Percentiles rank a stretch among this genome's conserved stretches.
Evolutionary conservation across 305 asterid species (phyloP).

Genomic region (Solanum aculeatissimum): DNA sequence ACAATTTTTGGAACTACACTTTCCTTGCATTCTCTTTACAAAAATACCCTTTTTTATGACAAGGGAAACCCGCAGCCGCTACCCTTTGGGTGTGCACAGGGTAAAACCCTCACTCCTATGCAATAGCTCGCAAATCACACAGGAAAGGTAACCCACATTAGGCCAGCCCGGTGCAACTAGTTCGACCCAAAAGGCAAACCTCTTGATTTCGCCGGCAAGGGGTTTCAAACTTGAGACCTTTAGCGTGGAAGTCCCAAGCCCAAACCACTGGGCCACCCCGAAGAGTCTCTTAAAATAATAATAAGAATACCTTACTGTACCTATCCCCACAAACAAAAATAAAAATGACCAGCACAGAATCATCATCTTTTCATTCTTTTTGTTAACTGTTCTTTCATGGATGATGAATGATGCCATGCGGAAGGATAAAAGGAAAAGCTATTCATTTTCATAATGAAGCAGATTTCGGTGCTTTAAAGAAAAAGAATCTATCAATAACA

Average conservation of each 20-base stretch:
- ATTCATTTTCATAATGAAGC: background rate
- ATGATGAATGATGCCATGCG: background rate
- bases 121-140: too few species aligned
- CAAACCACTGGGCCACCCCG: too few species aligned
- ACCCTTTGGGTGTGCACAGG: too few species aligned
- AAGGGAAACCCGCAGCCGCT: too few species aligned
- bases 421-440: background rate
- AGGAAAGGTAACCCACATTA: too few species aligned
- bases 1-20: background rate
- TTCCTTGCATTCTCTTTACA: background rate
- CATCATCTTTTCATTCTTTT: background rate
- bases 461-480: background rate
- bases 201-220: too few species aligned
- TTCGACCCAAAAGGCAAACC: too few species aligned
- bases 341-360: background rate
- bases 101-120: too few species aligned
- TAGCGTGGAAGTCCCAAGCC: too few species aligned
- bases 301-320: background rate
- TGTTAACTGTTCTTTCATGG: background rate
- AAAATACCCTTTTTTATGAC: background rate
- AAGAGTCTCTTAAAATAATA: too few species aligned
- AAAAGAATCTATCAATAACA: background rate
- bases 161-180: too few species aligned
- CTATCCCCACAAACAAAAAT: background rate
- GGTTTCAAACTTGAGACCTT: too few species aligned